Conservation (phyloP, 345 rosid species). For the Rubroshorea leprosula region DNA sequence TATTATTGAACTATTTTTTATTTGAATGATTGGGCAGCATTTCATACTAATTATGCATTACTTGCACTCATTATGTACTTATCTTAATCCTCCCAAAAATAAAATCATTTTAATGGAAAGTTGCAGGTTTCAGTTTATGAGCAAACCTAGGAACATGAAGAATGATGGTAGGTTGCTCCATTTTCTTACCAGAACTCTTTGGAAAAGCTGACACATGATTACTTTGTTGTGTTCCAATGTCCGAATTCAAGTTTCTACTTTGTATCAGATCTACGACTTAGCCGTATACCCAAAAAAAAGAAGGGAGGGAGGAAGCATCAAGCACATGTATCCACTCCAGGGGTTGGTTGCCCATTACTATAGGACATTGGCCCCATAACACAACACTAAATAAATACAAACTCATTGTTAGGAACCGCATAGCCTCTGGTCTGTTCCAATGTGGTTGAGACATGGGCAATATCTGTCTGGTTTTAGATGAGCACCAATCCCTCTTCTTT, state of each 20-base stretch:
- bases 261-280: not conserved
- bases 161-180: not conserved
- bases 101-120: not conserved
- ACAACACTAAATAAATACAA: conserved; percentile 2
- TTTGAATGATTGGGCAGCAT: too few species aligned
- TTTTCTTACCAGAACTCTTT: not conserved
- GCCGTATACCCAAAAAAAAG: too few species aligned
- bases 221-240: conserved; percentile 2
- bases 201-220: too few species aligned
- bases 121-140: not conserved
- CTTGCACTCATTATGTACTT: too few species aligned
- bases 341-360: conserved; percentile 14
- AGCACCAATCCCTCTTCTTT: not conserved
- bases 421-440: conserved; percentile 7
- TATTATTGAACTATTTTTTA: too few species aligned
- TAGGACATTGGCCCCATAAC: conserved; percentile 9
- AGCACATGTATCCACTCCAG: conserved; percentile 21
- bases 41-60: not conserved
- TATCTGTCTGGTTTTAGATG: not conserved
- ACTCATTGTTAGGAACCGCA: conserved; percentile 14
- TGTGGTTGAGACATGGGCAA: conserved; percentile 9
- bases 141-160: not conserved
- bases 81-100: not conserved
- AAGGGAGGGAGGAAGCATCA: conserved; percentile 10
- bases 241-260: not conserved